Conservation (phyloP, 2,329 filamentous ascomycete species). For the Alternaria angustiovoidea region DNA sequence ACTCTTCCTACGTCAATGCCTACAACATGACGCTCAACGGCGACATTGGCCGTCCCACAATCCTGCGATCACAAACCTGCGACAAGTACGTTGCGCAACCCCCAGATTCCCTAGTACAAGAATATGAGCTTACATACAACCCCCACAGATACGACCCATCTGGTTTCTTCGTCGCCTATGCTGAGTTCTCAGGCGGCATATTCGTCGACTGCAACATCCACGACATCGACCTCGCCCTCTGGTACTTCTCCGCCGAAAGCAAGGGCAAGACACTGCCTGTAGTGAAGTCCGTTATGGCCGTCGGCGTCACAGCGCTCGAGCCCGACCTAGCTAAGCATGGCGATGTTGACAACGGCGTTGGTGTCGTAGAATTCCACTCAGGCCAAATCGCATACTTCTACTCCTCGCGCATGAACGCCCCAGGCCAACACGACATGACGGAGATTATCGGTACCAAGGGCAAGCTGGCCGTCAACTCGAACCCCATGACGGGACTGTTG, state of each 20-base stretch:
- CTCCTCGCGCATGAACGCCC: conserved; percentile 71
- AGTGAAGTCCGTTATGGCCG: conserved; percentile 64
- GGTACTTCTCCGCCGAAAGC: conserved; percentile 61
- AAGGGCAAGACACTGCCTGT: conserved; percentile 41
- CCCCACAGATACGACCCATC: conserved; percentile 60
- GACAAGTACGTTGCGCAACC: conserved; percentile 58
- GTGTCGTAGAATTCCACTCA: conserved; percentile 70
- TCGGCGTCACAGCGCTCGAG: conserved; percentile 67
- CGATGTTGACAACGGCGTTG: conserved; percentile 70
- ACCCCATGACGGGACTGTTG: conserved; percentile 64
- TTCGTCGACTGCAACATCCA: conserved; percentile 77
- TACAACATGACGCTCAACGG: conserved; percentile 61
- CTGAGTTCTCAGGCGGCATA: conserved; percentile 71
- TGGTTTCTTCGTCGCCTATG: conserved; percentile 74
- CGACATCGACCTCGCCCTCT: conserved; percentile 72
- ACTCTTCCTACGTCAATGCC: conserved; percentile 70
- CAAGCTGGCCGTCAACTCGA: conserved; percentile 68
- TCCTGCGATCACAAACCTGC: conserved; percentile 72
- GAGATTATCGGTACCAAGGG: conserved; percentile 73
- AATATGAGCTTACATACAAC: background rate
- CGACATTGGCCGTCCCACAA: conserved; percentile 65
- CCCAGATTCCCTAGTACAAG: background rate
- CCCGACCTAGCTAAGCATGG: conserved; percentile 65
- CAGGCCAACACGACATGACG: conserved; percentile 72
- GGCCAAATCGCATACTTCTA: conserved; percentile 72